A percentile compares a stretch with the other conserved stretches of the same genome.
phyloP scores from a whole-genome alignment of 805 yeast genomes.

The Blastobotrys parvus region DNA sequence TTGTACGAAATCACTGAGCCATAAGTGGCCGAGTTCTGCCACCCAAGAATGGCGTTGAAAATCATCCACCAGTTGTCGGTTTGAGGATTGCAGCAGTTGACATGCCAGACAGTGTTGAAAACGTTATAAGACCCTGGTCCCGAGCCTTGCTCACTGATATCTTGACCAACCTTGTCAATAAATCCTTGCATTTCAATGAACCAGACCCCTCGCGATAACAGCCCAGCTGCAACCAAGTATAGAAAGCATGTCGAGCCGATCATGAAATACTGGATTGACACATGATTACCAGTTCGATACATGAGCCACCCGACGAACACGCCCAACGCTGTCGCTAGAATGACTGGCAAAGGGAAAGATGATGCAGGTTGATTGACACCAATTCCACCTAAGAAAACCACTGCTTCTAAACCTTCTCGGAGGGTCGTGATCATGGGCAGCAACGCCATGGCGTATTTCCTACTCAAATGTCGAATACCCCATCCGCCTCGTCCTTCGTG shows the following conservation, averaged over 20 bases:
- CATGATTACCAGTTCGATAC: slow-evolving; percentile 70
- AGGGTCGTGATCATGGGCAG: slow-evolving; percentile 80
- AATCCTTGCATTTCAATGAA: slow-evolving; percentile 72
- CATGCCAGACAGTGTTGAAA: slow-evolving; percentile 78
- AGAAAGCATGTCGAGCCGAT: slow-evolving; percentile 71
- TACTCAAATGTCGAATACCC: slow-evolving; percentile 15
- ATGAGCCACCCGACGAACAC: slow-evolving; percentile 53
- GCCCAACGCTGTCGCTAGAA: slow-evolving; percentile 54
- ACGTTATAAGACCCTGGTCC: slow-evolving; percentile 94
- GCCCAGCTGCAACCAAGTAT: slow-evolving; percentile 79
- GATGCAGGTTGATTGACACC: slow-evolving; percentile 63
- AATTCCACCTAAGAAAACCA: slow-evolving; percentile 85
- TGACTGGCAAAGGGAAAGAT: slow-evolving; percentile 56
- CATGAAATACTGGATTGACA: slow-evolving; percentile 67
- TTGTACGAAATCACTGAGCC: slow-evolving; percentile 74
- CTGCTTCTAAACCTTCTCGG: slow-evolving; percentile 88
- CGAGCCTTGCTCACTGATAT: slow-evolving; percentile 78
- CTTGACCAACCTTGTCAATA: slow-evolving; percentile 73
- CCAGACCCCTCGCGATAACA: slow-evolving; percentile 85
- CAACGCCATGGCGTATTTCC: slow-evolving; percentile 62
- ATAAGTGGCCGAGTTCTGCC: slow-evolving; percentile 92
- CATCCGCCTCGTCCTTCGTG: slow-evolving; percentile 16
- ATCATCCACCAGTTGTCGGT: slow-evolving; percentile 93
- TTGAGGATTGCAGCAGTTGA: slow-evolving; percentile 87
- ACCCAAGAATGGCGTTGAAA: slow-evolving; percentile 78